phyloP scores from a whole-genome alignment of 805 yeast species.

The Saccharomycopsis fodiens region DNA sequence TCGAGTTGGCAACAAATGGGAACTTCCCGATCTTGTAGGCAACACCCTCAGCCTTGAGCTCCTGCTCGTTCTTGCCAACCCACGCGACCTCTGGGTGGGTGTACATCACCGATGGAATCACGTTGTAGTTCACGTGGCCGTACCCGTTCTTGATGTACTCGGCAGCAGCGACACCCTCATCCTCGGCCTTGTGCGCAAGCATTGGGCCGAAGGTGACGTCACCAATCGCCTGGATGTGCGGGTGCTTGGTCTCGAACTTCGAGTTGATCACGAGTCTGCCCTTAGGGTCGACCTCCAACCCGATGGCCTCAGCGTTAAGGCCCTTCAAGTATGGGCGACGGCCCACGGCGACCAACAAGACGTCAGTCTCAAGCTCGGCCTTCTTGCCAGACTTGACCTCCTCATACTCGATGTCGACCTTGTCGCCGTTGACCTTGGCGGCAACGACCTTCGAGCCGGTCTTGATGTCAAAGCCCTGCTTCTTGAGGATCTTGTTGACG shows the following conservation, averaged over 20 bases:
- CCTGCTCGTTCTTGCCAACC: conserved; percentile 96
- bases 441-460: conserved; percentile 83
- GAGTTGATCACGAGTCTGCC: conserved; percentile 93
- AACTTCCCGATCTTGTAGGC: conserved; percentile 92
- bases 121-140: conserved; percentile 97
- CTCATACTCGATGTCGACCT: conserved; percentile 82
- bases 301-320: conserved; percentile 79
- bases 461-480: conserved; percentile 94
- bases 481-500: conserved; percentile 80
- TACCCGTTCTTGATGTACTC: conserved; percentile 89
- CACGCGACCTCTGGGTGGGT: conserved; percentile 99
- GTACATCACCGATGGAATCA: conserved; percentile 98
- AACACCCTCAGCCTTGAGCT: conserved; percentile 87
- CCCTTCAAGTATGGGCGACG: conserved; percentile 96
- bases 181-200: conserved; percentile 99
- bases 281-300: conserved; percentile 82
- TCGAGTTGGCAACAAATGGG: conserved; percentile 98
- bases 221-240: conserved; percentile 95
- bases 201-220: conserved; percentile 98
- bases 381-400: conserved; percentile 79
- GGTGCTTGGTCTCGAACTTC: conserved; percentile 84
- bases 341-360: conserved; percentile 93
- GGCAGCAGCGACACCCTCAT: conserved; percentile 98
- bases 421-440: conserved; percentile 84
- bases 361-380: conserved; percentile 80